Evolutionary conservation across 805 yeast genomes (phyloP).

Genomic region (Candida xyloterini): DNA sequence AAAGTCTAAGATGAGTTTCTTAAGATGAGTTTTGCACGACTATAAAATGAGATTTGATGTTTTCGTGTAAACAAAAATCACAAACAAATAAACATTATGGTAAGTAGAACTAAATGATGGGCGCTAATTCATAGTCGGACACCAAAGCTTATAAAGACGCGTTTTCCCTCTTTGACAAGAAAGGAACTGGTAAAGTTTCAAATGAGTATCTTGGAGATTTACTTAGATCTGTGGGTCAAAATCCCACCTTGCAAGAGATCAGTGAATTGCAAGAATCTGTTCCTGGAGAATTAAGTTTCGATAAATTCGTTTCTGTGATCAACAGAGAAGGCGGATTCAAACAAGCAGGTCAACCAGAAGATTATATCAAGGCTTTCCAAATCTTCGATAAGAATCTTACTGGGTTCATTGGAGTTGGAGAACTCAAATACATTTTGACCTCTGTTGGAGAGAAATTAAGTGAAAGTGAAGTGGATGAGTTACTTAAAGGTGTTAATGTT

Average conservation of each 20-base stretch:
- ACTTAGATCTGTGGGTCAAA: conserved; percentile 95
- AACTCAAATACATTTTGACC: conserved; percentile 89
- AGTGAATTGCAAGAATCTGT: conserved; percentile 46
- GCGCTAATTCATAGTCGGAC: conserved; percentile 10
- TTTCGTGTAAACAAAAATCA: conserved; percentile 10
- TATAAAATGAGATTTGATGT: background rate
- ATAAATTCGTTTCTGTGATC: conserved; percentile 70
- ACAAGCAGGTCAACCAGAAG: conserved; percentile 85
- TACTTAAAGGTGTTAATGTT: conserved; percentile 90
- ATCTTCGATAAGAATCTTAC: conserved; percentile 95
- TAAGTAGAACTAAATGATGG: background rate
- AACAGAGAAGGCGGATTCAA: conserved; percentile 87
- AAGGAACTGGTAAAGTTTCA: conserved; percentile 90
- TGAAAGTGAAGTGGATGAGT: conserved; percentile 91
- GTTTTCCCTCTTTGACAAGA: conserved; percentile 92
- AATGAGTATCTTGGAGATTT: conserved; percentile 85
- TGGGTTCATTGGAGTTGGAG: conserved; percentile 97
- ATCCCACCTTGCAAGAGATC: conserved; percentile 92
- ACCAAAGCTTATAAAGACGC: conserved; percentile 74
- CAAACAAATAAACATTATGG: conserved; percentile 8
- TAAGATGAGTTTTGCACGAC: conserved; percentile 3
- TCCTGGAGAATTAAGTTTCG: conserved; percentile 58
- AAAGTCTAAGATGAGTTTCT: background rate
- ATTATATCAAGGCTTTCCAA: conserved; percentile 93
- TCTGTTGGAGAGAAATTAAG: conserved; percentile 92